Evolutionary conservation across 2,329 filamentous ascomycete species (phyloP), one percentile per base, ranked within the genome.

Genomic region (Cladosporium sp.): DNA sequence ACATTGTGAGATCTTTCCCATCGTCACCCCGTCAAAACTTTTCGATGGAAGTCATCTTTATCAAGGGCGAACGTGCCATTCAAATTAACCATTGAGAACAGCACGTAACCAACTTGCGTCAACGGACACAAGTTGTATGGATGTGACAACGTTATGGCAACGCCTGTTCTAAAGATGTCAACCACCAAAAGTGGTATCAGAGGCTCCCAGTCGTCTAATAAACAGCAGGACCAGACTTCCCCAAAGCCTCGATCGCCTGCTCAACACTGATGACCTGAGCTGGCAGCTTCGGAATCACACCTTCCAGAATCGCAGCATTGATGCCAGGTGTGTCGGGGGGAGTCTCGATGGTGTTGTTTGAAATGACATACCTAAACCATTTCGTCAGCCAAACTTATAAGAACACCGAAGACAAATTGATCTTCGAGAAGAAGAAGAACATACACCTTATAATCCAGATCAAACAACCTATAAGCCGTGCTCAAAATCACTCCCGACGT

Each of bases 391-490:
- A n/a, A 59, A 53, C 58, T n/a, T 33, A 33, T 2, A 26, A 3
- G 3, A 33, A 49, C 35, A 16, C 8, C 46, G 21, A 46, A 50
- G 14, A 35, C 33, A 26, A 35, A 40, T 14, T n/a, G 21, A 21
- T 26, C n/a, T 12, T 12, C 33, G 12, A 35, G 3, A 37, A 37
- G 1, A n/a, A 40, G 10, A 35, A 23, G n/a, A 35, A 80, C 77
- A 69, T 75, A 81, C 60, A 82, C 74, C 12, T 78, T 77, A 64
- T 79, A 82, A 64, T 81, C 78, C 40, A 81, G 65, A 68, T 82
- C 79, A 58, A 81, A 82, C 16, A 82, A 66, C 18, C 75, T 74
- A 66, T 82, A 82, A 2, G 77, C 72, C 11, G 80, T 82, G 52
- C 72, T 77, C 72, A 82, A 73, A 6, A 82, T 75, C 1, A 81